These are phyloP conservation scores for Fusarium caatingaense DNA, from an alignment of 2,329 filamentous ascomycete genomes.

Conservation along the genomic window DNA sequence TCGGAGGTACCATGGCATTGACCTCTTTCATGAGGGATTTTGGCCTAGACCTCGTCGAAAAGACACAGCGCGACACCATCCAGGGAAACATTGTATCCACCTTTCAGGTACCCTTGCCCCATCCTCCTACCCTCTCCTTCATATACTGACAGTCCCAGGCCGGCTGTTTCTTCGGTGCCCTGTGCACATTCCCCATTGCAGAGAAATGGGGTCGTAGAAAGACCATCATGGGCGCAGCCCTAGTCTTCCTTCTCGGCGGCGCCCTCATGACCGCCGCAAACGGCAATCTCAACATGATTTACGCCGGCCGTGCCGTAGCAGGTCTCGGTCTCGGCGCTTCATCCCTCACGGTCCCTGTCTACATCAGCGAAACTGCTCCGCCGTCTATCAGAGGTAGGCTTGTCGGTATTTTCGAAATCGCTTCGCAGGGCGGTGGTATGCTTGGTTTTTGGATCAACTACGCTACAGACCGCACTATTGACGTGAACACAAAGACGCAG, in stretches of 20 bases:
- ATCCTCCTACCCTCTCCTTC: too few species aligned
- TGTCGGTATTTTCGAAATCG: slow-evolving; percentile 63
- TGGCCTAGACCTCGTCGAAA: slow-evolving; percentile 43
- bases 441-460: slow-evolving; percentile 56
- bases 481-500: slow-evolving; percentile 48
- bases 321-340: slow-evolving; percentile 64
- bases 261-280: slow-evolving; percentile 50
- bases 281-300: slow-evolving; percentile 54
- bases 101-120: slow-evolving; percentile 41
- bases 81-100: slow-evolving; percentile 55
- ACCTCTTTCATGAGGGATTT: slow-evolving; percentile 54
- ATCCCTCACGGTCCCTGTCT: slow-evolving; percentile 59
- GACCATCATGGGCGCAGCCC: slow-evolving; percentile 58
- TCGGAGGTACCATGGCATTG: slow-evolving; percentile 55
- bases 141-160: slow-evolving; percentile 23
- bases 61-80: slow-evolving; percentile 47
- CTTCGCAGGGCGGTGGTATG: slow-evolving; percentile 49
- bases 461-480: slow-evolving; percentile 44
- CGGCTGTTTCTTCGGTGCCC: slow-evolving; percentile 56
- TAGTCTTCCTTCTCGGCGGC: slow-evolving; percentile 55
- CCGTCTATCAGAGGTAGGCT: slow-evolving; percentile 63
- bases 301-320: slow-evolving; percentile 62
- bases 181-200: slow-evolving; percentile 58
- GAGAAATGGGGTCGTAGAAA: slow-evolving; percentile 60
- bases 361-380: slow-evolving; percentile 58